Base-by-base conservation (phyloP, 345 rosid genomes). In the Brassica napus region DNA sequence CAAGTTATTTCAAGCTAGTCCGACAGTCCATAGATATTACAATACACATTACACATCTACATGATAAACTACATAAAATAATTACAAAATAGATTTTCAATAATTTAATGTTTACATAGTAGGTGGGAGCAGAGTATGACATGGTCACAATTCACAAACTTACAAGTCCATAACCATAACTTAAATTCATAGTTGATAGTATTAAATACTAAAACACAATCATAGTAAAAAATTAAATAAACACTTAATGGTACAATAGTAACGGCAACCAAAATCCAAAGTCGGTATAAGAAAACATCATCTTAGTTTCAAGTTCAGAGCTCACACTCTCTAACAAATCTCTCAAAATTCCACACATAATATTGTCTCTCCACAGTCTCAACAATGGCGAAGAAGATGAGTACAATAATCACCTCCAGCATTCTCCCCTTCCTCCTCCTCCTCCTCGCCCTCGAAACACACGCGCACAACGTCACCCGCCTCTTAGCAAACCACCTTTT, bases 381-480 rank as follows among this genome's bases (percentile, higher is more conserved):
- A 68, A 71, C 77, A 75, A 81, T 81, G 83, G 83, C 69, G 47
- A 81, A 70, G 76, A 55, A 39, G 76, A 80, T 42, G 76, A 75
- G 47, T 30, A 31, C 12, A 4, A 5, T 11, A 12, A 35, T 57
- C 28, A 69, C 55, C 83, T 73, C 68, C 52, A 14, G 49, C 82
- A 69, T 80, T 63, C 37, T 80, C 71, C 78, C 49, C 10, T 35
- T 80, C 69, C 61, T 76, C 62, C 67, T 75, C 61, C 62, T 75
- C 63, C 77, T 85, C 68, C 44, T 87, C 81, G 4, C 81, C 59
- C 23, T 82, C 31, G 8, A 74, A 14, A 24, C 87, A 15, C 62
- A 81, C 52, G 97, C 87, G 44, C 97, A 90, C 79, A 95, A 95
- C 85, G 75, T 95, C 82, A 95, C 98, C 15, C 84, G 71, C 57